phyloP scores from a whole-genome alignment of 257 asterid species.

The Datura wrightii region DNA sequence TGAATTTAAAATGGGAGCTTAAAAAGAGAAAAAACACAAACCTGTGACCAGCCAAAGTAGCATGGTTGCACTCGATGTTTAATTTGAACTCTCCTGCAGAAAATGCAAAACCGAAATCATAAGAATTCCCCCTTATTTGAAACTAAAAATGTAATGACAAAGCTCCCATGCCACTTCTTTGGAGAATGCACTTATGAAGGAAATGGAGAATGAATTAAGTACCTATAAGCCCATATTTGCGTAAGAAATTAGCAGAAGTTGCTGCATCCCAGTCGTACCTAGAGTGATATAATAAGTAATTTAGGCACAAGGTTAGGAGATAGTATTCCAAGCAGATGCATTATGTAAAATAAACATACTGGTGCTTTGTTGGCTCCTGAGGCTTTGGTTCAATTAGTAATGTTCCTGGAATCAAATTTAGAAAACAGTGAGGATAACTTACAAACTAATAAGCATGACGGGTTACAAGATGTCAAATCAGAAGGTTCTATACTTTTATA shows the following conservation, averaged over 20 bases:
- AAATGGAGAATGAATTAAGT: neutral
- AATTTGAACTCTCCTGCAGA: constrained; percentile 84
- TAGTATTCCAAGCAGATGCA: neutral
- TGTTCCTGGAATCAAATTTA: constrained; percentile 63
- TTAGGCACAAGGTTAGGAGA: neutral
- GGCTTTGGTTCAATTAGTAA: constrained; percentile 99
- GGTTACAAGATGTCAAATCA: neutral
- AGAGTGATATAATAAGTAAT: constrained; percentile 27
- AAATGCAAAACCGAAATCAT: neutral
- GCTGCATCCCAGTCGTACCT: constrained; percentile 99
- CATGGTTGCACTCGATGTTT: constrained; percentile 98
- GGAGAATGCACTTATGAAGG: neutral
- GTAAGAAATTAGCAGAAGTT: constrained; percentile 90
- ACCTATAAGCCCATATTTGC: constrained; percentile 90
- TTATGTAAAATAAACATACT: constrained; percentile 46
- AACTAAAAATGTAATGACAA: neutral
- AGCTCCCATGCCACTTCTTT: neutral
- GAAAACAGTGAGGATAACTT: neutral
- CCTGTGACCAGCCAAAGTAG: constrained; percentile 99
- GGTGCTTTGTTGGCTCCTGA: constrained; percentile 99
- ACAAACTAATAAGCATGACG: neutral
- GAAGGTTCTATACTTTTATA: neutral
- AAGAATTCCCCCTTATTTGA: neutral
- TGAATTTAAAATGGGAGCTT: neutral
- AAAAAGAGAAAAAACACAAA: constrained; percentile 34